Conservation (phyloP, 2,329 filamentous ascomycete species). For the Hyphodiscus sp. region DNA sequence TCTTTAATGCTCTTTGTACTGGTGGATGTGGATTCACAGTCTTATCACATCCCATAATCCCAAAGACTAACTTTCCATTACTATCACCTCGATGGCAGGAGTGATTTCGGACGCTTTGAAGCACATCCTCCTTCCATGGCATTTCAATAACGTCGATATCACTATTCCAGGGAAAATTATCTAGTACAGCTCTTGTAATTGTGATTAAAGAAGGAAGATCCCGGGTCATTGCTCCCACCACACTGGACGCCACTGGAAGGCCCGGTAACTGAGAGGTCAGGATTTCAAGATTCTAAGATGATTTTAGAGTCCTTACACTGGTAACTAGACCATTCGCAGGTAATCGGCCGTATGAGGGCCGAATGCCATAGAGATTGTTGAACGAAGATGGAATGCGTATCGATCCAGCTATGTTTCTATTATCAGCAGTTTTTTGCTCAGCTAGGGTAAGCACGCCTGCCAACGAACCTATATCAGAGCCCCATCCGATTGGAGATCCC, state of each 20-base stretch:
- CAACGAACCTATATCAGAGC: slow-evolving; percentile 33
- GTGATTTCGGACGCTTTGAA: no score
- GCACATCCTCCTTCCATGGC: background rate
- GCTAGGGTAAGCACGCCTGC: no score
- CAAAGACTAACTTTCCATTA: slow-evolving; percentile 8
- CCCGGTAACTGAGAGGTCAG: background rate
- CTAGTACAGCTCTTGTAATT: background rate
- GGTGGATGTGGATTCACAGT: slow-evolving; percentile 29
- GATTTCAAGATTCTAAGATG: no score
- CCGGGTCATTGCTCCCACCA: no score
- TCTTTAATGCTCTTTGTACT: slow-evolving; percentile 26
- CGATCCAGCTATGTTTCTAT: slow-evolving; percentile 23
- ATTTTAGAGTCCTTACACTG: no score
- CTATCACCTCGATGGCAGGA: background rate
- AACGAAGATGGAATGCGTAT: slow-evolving; percentile 33
- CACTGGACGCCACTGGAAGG: background rate
- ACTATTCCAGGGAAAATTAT: background rate
- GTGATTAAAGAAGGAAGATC: no score
- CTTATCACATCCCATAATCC: slow-evolving; percentile 27
- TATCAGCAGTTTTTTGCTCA: no score
- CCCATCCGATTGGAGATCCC: slow-evolving; percentile 36
- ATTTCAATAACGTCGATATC: background rate
- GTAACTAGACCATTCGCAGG: background rate
- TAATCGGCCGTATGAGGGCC: slow-evolving; percentile 10
- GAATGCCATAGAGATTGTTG: slow-evolving; percentile 18